Evolutionary conservation across 345 rosid species (phyloP), one percentile per base, ranked within the genome.

Genomic region (Populus deltoides): DNA sequence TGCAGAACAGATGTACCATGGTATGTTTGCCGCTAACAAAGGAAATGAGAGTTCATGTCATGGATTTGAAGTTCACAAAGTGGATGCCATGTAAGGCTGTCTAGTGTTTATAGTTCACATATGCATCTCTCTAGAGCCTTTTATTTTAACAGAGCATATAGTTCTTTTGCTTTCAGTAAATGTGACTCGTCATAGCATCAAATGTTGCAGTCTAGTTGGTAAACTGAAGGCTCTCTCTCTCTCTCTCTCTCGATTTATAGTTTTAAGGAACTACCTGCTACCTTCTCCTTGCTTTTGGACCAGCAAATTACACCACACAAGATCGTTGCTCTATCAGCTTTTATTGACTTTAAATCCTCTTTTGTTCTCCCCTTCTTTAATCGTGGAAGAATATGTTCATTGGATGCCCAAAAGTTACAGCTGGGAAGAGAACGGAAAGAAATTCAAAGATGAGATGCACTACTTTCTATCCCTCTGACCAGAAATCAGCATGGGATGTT

Each of bases 401-500:
- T 16, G 16, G 67, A 13, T 25, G 59, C 59, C 36, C 18, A 38
- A 27, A 49, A 62, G 6, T 38, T 55, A 27, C 70, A 63, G 36
- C 70, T 41, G 43, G 70, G 16, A 61, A 18, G 59, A 47, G 11
- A 38, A 7, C 61, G 31, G 53, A 22, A 24, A 31, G 49, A 53
- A 71, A 5, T 61, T 66, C 11, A 41, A 69, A 13, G 81, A 73
- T 68, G 36, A 57, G 25, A 1, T n/a, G n/a, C 33, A 20, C 27
- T 12, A 18, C 83, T 83, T 79, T 80, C 47, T 70, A 59, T 75
- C 74, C 68, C 77, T 16, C 7, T 41, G 68, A 63, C 80, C 45
- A 71, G 75, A 68, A 78, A 61, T 69, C 17, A 2, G 61, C 77
- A 39, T 67, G 77, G 61, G 33, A 45, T 81, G 85, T 77, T 71